Evolutionary conservation across 139 green algal species (phyloP).

Genomic region (Haematococcus lacustris): DNA sequence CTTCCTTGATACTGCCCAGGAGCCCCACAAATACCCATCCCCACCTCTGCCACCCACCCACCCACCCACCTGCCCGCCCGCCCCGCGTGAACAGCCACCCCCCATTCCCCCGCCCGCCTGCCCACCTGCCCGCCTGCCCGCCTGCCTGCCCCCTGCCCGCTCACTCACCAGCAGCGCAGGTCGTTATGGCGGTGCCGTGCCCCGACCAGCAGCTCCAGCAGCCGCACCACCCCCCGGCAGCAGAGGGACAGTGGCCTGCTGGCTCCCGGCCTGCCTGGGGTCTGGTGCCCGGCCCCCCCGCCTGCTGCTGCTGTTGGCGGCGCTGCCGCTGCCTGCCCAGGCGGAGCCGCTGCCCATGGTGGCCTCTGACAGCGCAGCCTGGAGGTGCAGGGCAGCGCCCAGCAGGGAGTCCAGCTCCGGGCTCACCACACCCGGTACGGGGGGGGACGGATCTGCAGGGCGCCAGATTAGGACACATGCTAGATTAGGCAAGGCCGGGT

Average conservation of each 20-base stretch:
- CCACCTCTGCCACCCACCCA: too few relatives aligned
- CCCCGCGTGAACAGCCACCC: too few relatives aligned
- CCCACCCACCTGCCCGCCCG: too few relatives aligned
- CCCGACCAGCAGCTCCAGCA: constrained; percentile 29
- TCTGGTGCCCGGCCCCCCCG: too few relatives aligned
- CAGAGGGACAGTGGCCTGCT: neutral
- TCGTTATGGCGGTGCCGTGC: neutral
- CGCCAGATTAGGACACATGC: neutral
- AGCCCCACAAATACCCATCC: too few relatives aligned
- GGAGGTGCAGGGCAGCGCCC: constrained; percentile 26
- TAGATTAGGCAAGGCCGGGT: too few relatives aligned
- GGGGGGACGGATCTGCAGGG: constrained; percentile 36
- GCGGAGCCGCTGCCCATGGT: neutral
- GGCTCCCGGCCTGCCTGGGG: neutral
- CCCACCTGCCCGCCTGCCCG: too few relatives aligned
- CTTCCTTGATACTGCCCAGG: too few relatives aligned
- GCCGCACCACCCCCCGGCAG: neutral
- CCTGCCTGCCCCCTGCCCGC: too few relatives aligned
- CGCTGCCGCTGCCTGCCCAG: neutral
- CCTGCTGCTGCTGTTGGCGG: too few relatives aligned
- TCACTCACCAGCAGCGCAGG: constrained; percentile 2
- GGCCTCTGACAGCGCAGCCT: constrained; percentile 10
- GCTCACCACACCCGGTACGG: constrained; percentile 31
- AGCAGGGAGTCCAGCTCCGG: constrained; percentile 25
- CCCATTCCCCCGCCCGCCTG: too few relatives aligned